Evolutionary conservation across 192 early-diverging fungal genomes (phyloP).

Genomic region (Spizellomyces punctatus): DNA sequence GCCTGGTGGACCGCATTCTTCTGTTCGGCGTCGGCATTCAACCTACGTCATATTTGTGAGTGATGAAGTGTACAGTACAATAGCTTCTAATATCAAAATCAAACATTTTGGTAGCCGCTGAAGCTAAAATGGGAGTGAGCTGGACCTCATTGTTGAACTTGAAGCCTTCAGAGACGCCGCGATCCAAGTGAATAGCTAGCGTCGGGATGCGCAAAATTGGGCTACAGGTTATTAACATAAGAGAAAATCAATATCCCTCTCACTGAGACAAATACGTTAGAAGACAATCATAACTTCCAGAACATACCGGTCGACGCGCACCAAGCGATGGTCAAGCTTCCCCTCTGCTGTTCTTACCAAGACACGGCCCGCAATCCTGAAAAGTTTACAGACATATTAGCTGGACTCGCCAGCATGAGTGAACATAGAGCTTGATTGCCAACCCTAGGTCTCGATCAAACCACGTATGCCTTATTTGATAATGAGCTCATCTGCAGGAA

Average conservation of each 20-base stretch:
- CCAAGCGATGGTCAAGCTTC: constrained; percentile 69
- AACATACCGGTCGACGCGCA: constrained; percentile 66
- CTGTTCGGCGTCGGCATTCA: constrained; percentile 33
- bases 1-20: constrained; percentile 26
- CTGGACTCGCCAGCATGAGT: too few relatives aligned
- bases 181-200: constrained; percentile 95
- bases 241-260: background rate
- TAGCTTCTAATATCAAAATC: background rate
- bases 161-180: constrained; percentile 74
- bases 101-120: constrained; percentile 38
- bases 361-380: constrained; percentile 87
- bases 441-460: constrained; percentile 95
- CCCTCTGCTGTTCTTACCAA: constrained; percentile 75
- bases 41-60: background rate
- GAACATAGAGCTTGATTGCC: background rate
- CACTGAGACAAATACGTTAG: background rate
- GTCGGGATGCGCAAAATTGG: constrained; percentile 96
- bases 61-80: background rate
- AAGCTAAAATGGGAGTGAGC: constrained; percentile 80
- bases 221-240: background rate
- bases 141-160: constrained; percentile 96
- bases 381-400: constrained; percentile 1
- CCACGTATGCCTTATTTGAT: constrained; percentile 85
- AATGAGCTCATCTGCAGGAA: background rate
- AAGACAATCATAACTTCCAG: background rate